phyloP scores from a whole-genome alignment of 2,329 filamentous ascomycete species.

The Chaetoscypha palmicola region DNA sequence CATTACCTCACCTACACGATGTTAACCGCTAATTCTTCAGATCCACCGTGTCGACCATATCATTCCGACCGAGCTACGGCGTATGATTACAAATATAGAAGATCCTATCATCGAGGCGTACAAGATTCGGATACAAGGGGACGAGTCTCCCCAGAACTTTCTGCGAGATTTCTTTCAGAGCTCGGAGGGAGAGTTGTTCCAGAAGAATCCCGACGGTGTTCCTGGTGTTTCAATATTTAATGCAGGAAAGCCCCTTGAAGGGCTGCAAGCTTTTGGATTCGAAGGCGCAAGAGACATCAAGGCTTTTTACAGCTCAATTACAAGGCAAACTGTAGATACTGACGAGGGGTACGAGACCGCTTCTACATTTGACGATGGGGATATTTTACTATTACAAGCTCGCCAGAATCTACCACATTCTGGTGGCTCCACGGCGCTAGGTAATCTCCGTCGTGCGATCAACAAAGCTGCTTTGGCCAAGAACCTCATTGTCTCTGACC shows the following conservation, averaged over 20 bases:
- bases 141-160: slow-evolving; percentile 51
- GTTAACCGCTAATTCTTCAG: slow-evolving; percentile 35
- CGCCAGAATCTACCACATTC: slow-evolving; percentile 55
- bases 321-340: slow-evolving; percentile 13
- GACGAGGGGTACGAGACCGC: slow-evolving; percentile 30
- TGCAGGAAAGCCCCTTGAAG: slow-evolving; percentile 63
- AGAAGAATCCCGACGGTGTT: slow-evolving; percentile 65
- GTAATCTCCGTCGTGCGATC: slow-evolving; percentile 27
- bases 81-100: slow-evolving; percentile 65
- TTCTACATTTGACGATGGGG: slow-evolving; percentile 51
- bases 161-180: slow-evolving; percentile 65
- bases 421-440: slow-evolving; percentile 60
- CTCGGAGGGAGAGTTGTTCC: slow-evolving; percentile 49
- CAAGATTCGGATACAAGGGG: slow-evolving; percentile 52
- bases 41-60: slow-evolving; percentile 60
- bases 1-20: neutral
- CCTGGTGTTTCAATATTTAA: slow-evolving; percentile 76
- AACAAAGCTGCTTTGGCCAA: slow-evolving; percentile 25
- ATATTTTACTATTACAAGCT: slow-evolving; percentile 76
- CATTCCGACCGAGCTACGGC: slow-evolving; percentile 55
- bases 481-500: slow-evolving; percentile 20
- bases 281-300: slow-evolving; percentile 53
- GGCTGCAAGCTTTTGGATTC: slow-evolving; percentile 71
- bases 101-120: slow-evolving; percentile 70
- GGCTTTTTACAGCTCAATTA: slow-evolving; percentile 12